These are phyloP conservation scores for Spongispora temasekensis DNA, from an alignment of 1,284 basidiomycete species.

Conservation along the genomic window DNA sequence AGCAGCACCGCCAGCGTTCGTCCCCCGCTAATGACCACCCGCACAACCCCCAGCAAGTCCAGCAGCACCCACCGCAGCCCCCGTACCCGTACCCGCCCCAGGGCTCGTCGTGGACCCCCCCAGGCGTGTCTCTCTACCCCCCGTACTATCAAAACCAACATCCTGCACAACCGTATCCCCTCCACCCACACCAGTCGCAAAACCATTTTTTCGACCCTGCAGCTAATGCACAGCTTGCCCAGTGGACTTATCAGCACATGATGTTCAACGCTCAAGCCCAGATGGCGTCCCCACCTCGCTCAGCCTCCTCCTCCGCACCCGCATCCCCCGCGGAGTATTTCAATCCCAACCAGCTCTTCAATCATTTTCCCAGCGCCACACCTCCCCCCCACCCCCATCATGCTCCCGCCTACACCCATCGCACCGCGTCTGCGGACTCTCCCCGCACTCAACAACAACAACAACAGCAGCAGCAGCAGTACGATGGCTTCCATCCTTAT, in stretches of 20 bases:
- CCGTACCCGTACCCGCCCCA: constrained; percentile 45
- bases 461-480: too few relatives aligned
- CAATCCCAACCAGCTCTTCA: constrained; percentile 58
- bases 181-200: constrained; percentile 49
- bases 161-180: constrained; percentile 39
- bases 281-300: constrained; percentile 40
- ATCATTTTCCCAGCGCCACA: constrained; percentile 67
- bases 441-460: constrained; percentile 34
- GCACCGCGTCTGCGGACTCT: constrained; percentile 30
- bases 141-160: constrained; percentile 70
- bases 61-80: constrained; percentile 33
- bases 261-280: constrained; percentile 55
- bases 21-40: constrained; percentile 55
- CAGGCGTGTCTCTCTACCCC: constrained; percentile 64
- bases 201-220: constrained; percentile 64
- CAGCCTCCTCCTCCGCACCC: constrained; percentile 36
- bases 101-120: constrained; percentile 64
- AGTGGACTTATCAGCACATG: constrained; percentile 88
- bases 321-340: constrained; percentile 52
- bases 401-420: constrained; percentile 39
- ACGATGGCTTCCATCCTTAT: constrained; percentile 76
- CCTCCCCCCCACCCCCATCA: constrained; percentile 60
- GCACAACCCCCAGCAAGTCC: constrained; percentile 35
- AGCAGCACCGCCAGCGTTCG: constrained; percentile 56
- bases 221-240: constrained; percentile 73